These are phyloP conservation scores for Cladorrhinum sp. DNA, from an alignment of 2,329 filamentous ascomycete species.

Conservation along the genomic window DNA sequence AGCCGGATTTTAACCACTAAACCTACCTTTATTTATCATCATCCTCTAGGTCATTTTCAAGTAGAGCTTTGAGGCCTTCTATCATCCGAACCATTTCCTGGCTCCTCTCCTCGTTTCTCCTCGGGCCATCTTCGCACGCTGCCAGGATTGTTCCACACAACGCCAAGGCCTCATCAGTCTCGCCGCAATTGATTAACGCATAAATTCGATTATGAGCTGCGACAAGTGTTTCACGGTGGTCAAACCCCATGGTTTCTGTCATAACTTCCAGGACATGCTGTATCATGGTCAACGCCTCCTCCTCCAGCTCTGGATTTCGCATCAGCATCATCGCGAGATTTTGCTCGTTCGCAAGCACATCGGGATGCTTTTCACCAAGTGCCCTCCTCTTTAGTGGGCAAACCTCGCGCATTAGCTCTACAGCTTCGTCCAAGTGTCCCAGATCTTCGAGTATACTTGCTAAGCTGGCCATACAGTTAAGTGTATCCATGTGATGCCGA, in stretches of 20 bases:
- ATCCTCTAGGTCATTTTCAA: no score
- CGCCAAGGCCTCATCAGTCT: background rate
- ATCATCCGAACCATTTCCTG: background rate
- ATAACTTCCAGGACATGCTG: background rate
- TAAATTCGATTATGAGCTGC: background rate
- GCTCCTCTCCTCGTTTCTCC: background rate
- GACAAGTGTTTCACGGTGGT: background rate
- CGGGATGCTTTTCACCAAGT: background rate
- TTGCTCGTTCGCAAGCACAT: background rate
- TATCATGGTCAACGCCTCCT: background rate
- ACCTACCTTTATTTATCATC: no score
- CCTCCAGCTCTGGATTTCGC: background rate
- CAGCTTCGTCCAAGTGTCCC: background rate
- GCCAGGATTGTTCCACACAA: background rate
- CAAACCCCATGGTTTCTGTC: background rate
- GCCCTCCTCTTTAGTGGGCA: background rate
- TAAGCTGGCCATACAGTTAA: background rate
- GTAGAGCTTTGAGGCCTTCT: background rate
- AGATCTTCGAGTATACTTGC: background rate
- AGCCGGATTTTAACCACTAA: no score
- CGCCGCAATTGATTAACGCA: background rate
- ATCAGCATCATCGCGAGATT: background rate
- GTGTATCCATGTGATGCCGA: background rate
- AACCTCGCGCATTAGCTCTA: background rate
- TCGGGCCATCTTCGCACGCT: background rate